Evolutionary conservation across 2,329 filamentous ascomycete genomes (phyloP).

Genomic region (Cladosporium halotolerans): DNA sequence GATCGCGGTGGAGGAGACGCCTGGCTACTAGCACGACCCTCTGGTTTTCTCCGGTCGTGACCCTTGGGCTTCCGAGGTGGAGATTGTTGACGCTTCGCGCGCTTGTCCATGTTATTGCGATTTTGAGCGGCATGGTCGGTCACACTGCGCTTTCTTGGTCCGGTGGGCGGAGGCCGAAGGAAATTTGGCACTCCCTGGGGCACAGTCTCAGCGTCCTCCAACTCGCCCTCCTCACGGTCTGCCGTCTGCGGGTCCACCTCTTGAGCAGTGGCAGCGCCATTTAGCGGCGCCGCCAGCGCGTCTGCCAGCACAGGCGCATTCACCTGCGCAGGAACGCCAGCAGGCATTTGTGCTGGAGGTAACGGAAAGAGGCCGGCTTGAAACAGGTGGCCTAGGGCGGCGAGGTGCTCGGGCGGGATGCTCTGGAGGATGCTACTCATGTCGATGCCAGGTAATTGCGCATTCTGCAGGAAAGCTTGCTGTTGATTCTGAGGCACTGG

Average conservation of each 20-base stretch:
- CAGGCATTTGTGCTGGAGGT: slow-evolving; percentile 12
- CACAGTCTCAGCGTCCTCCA: slow-evolving; percentile 61
- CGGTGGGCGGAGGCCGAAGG: slow-evolving; percentile 24
- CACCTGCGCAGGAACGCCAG: background rate
- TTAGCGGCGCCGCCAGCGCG: background rate
- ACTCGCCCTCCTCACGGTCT: slow-evolving; percentile 66
- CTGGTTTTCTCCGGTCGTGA: slow-evolving; percentile 7
- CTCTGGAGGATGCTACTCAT: slow-evolving; percentile 17
- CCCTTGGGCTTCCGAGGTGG: slow-evolving; percentile 10
- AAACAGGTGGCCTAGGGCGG: slow-evolving; percentile 20
- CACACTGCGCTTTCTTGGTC: slow-evolving; percentile 20
- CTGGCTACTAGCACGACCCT: background rate
- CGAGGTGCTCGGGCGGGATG: slow-evolving; percentile 26
- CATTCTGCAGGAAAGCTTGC: slow-evolving; percentile 19
- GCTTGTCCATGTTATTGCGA: background rate
- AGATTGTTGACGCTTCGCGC: background rate
- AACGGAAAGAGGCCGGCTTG: slow-evolving; percentile 23
- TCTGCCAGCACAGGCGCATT: background rate
- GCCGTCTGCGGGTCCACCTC: slow-evolving; percentile 29
- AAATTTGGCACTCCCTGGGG: slow-evolving; percentile 16
- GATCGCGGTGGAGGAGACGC: slow-evolving; percentile 6
- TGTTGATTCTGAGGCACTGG: slow-evolving; percentile 10
- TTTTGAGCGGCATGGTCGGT: background rate
- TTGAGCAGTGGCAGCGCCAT: background rate
- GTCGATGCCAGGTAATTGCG: slow-evolving; percentile 19